Evolutionary conservation across 495 filamentous ascomycete genomes (phyloP).

Genomic region (Niebla homalea): DNA sequence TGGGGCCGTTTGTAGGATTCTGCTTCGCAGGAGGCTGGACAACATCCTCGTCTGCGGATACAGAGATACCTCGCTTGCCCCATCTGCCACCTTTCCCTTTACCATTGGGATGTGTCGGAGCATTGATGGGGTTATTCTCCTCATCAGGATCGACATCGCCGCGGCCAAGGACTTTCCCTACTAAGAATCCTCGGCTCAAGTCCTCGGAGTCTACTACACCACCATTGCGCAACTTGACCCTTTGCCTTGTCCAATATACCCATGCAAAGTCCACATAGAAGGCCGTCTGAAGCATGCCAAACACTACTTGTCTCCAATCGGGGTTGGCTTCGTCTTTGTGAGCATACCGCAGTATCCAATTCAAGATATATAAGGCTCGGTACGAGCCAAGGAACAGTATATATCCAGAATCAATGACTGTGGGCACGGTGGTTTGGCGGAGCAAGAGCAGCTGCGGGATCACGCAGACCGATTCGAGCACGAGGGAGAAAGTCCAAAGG

Average conservation of each 20-base stretch:
- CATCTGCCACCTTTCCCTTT: conserved; percentile 40
- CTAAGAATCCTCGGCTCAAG: conserved; percentile 65
- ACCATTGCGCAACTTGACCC: conserved; percentile 84
- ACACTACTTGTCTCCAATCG: conserved; percentile 64
- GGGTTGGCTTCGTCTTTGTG: conserved; percentile 40
- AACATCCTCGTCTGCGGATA: conserved; percentile 66
- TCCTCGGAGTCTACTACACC: conserved; percentile 92
- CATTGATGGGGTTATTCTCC: conserved; percentile 21
- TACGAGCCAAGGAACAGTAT: conserved; percentile 80
- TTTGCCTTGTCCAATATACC: conserved; percentile 89
- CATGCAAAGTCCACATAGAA: conserved; percentile 92
- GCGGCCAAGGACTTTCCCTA: conserved; percentile 33
- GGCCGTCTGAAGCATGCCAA: conserved; percentile 79
- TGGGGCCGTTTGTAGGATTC: background rate
- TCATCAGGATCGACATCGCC: conserved; percentile 29
- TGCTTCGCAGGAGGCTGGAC: conserved; percentile 25
- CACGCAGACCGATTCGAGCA: conserved; percentile 81
- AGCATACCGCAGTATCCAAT: conserved; percentile 67
- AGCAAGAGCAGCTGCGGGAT: conserved; percentile 85
- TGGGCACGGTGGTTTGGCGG: conserved; percentile 86
- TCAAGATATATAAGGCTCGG: conserved; percentile 79
- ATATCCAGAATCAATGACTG: conserved; percentile 92
- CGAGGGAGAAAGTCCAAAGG: conserved; percentile 73
- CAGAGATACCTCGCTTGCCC: conserved; percentile 66
- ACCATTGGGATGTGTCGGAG: conserved; percentile 13